phyloP scores from a whole-genome alignment of 1,284 basidiomycete species.

The Anthracocystis walkeri region DNA sequence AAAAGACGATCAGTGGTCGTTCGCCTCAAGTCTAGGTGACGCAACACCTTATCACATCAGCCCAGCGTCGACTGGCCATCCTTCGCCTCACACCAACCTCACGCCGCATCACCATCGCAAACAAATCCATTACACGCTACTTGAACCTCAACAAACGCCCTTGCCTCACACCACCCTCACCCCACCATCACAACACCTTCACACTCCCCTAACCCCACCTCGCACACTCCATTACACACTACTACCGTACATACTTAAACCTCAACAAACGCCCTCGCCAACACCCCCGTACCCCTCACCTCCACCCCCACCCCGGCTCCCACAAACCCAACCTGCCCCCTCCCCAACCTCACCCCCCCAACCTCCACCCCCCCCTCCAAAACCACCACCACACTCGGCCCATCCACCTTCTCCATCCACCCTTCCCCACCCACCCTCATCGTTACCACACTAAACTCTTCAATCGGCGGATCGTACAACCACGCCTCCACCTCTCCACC shows the following conservation, averaged over 20 bases:
- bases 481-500: slow-evolving; percentile 18
- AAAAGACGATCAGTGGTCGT: no score
- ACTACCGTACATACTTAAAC: slow-evolving; percentile 18
- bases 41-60: no score
- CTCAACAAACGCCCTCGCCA: slow-evolving; percentile 49
- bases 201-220: no score
- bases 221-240: no score
- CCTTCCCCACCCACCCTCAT: slow-evolving; percentile 75
- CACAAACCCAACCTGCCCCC: slow-evolving; percentile 86
- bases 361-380: slow-evolving; percentile 77
- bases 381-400: slow-evolving; percentile 86
- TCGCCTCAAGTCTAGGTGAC: no score
- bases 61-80: no score
- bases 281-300: slow-evolving; percentile 1
- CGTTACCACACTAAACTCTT: slow-evolving; percentile 89
- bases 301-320: slow-evolving; percentile 77
- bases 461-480: slow-evolving; percentile 93
- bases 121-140: no score
- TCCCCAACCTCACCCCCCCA: slow-evolving; percentile 20
- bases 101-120: no score
- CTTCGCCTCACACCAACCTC: no score
- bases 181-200: no score
- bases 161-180: slow-evolving; percentile 71
- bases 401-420: slow-evolving; percentile 76
- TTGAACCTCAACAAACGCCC: slow-evolving; percentile 48